Conservation (phyloP, 2,329 filamentous ascomycete genomes). For the Hypoxylon sp. region DNA sequence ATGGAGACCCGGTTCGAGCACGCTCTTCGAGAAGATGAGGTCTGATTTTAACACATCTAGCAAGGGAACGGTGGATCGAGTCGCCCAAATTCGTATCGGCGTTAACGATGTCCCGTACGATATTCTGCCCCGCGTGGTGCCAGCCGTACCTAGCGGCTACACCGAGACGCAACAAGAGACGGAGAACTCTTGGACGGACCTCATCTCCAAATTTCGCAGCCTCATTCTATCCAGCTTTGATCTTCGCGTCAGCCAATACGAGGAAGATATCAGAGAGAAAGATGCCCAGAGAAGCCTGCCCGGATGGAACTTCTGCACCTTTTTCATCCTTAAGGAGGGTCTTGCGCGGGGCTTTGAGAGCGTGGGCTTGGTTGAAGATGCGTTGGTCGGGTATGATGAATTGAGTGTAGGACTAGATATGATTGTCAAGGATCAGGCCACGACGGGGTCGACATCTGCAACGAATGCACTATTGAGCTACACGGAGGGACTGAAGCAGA, state of each 20-base stretch:
- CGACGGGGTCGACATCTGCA: constrained; percentile 73
- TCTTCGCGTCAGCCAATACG: constrained; percentile 90
- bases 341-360: constrained; percentile 95
- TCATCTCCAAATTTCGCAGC: constrained; percentile 88
- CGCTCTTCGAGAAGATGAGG: constrained; percentile 89
- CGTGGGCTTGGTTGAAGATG: constrained; percentile 95
- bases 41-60: constrained; percentile 86
- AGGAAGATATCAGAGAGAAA: constrained; percentile 96
- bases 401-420: constrained; percentile 88
- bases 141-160: constrained; percentile 74
- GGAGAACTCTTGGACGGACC: constrained; percentile 84
- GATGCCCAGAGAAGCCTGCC: constrained; percentile 88
- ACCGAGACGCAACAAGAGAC: constrained; percentile 82
- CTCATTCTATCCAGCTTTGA: constrained; percentile 93
- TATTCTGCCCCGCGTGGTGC: constrained; percentile 72
- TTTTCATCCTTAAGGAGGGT: constrained; percentile 97
- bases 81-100: constrained; percentile 87
- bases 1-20: constrained; percentile 84
- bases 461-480: constrained; percentile 79
- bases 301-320: constrained; percentile 99
- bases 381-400: constrained; percentile 94
- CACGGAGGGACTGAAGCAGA: constrained; percentile 79
- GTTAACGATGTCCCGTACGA: constrained; percentile 78
- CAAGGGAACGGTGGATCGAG: constrained; percentile 80
- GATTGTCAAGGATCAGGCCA: constrained; percentile 81